Conservation (phyloP, 345 rosid genomes). For the Melaleuca quinquenervia region DNA sequence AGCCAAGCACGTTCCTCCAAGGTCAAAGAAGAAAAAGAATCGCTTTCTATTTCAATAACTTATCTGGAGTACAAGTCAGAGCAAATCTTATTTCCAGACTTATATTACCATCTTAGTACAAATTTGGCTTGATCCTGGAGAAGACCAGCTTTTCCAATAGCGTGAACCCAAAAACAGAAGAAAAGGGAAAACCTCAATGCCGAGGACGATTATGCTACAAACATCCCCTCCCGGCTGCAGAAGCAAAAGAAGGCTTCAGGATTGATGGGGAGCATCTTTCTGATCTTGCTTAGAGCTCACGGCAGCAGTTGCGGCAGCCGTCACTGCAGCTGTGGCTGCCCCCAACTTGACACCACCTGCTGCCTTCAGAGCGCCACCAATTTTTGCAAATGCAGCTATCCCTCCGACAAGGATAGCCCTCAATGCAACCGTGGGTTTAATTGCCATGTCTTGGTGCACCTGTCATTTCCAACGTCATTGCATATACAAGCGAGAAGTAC, state of each 20-base stretch:
- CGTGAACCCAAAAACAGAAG: not conserved
- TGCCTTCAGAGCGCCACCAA: slow-evolving; percentile 75
- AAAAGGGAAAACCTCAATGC: not conserved
- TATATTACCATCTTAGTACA: not conserved
- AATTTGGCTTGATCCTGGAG: not conserved
- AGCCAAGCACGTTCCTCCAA: not conserved
- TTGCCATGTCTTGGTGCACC: slow-evolving; percentile 32
- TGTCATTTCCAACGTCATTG: slow-evolving; percentile 1
- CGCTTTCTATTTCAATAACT: not conserved
- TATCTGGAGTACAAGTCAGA: not conserved
- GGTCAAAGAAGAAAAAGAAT: not conserved
- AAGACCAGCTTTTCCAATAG: not conserved
- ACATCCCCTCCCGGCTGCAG: not conserved
- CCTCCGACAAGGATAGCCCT: slow-evolving; percentile 82
- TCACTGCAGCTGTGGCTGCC: slow-evolving; percentile 77
- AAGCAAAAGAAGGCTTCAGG: slow-evolving; percentile 9
- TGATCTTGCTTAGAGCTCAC: slow-evolving; percentile 52
- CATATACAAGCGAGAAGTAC: not conserved
- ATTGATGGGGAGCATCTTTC: slow-evolving; percentile 26
- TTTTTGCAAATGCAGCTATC: slow-evolving; percentile 63
- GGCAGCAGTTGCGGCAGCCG: slow-evolving; percentile 74
- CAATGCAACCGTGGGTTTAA: slow-evolving; percentile 85
- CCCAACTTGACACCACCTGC: slow-evolving; percentile 87
- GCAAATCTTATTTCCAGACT: not conserved
- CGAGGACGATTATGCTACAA: not conserved